Percentiles rank a stretch among this genome's conserved stretches.
Evolutionary conservation across 2,329 filamentous ascomycete genomes (phyloP).

Genomic region (Aspergillus neotritici): DNA sequence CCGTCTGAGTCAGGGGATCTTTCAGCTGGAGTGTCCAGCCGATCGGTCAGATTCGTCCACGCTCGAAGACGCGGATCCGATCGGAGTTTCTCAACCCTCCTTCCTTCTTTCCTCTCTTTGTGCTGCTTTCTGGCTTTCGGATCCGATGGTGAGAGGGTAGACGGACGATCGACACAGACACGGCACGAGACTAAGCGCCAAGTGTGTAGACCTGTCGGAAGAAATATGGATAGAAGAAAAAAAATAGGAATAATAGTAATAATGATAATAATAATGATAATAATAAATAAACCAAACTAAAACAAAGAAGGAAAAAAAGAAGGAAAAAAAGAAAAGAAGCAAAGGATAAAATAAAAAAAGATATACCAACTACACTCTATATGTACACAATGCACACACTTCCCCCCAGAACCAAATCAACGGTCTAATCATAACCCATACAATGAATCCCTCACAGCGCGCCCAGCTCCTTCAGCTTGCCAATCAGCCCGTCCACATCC

Average conservation of each 20-base stretch:
- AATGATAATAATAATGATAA: background rate
- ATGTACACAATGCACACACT: slow-evolving; percentile 5
- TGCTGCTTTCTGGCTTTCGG: too few relatives aligned
- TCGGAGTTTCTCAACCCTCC: too few relatives aligned
- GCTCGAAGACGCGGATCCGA: too few relatives aligned
- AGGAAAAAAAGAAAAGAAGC: slow-evolving; percentile 1
- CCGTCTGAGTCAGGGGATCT: too few relatives aligned
- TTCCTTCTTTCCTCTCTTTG: too few relatives aligned
- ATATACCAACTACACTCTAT: background rate
- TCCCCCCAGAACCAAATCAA: too few relatives aligned
- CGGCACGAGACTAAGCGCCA: too few relatives aligned
- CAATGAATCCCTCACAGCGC: slow-evolving; percentile 60
- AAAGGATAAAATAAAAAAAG: slow-evolving; percentile 19
- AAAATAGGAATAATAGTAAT: background rate
- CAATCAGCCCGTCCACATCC: slow-evolving; percentile 89
- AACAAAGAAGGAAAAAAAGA: background rate
- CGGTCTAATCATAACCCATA: background rate
- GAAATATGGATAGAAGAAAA: background rate
- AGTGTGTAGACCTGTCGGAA: background rate
- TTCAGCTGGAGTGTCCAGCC: too few relatives aligned
- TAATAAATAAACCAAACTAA: background rate
- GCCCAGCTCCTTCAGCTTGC: slow-evolving; percentile 92
- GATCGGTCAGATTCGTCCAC: too few relatives aligned
- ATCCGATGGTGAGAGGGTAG: too few relatives aligned
- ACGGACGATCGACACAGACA: too few relatives aligned